Conservation (phyloP, 306 rosid genomes). For the Coriaria nepalensis region DNA sequence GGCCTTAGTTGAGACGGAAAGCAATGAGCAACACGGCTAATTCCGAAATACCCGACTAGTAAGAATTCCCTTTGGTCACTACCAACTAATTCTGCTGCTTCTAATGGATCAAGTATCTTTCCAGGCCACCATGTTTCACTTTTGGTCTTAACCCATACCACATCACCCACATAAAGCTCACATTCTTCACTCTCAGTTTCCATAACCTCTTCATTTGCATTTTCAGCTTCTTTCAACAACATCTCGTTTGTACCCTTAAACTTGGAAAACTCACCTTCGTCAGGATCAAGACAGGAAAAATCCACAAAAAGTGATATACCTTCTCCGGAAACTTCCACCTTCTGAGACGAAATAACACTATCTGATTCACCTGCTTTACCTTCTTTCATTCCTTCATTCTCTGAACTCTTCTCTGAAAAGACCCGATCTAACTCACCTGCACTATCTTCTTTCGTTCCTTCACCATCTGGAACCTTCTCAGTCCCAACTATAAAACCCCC, state of each 20-base stretch:
- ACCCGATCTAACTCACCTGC: constrained; percentile 6
- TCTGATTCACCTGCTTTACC: constrained; percentile 7
- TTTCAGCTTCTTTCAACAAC: constrained; percentile 9
- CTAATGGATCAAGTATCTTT: constrained; percentile 23
- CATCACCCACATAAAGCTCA: constrained; percentile 30
- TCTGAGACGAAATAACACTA: constrained; percentile 6
- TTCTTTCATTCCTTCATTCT: constrained; percentile 9
- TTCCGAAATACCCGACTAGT: constrained; percentile 29
- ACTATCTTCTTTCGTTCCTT: constrained; percentile 6
- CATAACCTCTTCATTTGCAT: constrained; percentile 10
- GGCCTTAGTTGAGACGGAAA: constrained; percentile 23
- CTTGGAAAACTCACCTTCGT: constrained; percentile 11
- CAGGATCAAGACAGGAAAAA: constrained; percentile 18
- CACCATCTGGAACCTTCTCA: background rate
- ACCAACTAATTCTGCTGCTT: constrained; percentile 11
- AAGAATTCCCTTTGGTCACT: constrained; percentile 10
- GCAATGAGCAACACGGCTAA: constrained; percentile 29
- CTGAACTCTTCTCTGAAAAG: too few relatives aligned
- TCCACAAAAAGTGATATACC: constrained; percentile 28
- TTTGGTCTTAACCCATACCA: constrained; percentile 43
- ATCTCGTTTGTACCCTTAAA: background rate
- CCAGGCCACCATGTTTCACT: constrained; percentile 52
- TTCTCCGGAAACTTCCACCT: constrained; percentile 21
- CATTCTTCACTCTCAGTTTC: constrained; percentile 11
- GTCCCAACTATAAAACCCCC: background rate